These are phyloP conservation scores for Boletus sensibilis DNA, from an alignment of 768 basidiomycete genomes.

Conservation along the genomic window DNA sequence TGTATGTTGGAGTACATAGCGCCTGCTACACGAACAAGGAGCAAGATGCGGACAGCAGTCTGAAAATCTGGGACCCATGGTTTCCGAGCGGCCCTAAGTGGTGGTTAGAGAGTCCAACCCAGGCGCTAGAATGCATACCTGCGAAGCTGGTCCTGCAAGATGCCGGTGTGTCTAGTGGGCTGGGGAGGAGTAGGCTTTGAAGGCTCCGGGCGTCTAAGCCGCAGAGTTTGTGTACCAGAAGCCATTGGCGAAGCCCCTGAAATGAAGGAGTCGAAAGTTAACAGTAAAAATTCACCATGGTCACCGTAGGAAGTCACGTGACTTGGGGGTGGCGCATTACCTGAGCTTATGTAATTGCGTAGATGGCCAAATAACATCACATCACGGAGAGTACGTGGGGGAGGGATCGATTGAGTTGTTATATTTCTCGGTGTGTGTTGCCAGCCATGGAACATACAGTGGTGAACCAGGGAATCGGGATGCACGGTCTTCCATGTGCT, in stretches of 20 bases:
- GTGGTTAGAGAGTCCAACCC: conserved; percentile 9
- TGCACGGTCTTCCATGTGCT: not conserved
- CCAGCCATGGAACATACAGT: not conserved
- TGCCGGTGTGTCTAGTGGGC: conserved; percentile 55
- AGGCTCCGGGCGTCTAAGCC: conserved; percentile 46
- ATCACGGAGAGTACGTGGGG: conserved; percentile 2
- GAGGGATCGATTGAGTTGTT: not conserved
- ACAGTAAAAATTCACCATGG: not conserved
- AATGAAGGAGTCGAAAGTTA: not conserved
- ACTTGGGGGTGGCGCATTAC: no score
- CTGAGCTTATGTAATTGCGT: no score
- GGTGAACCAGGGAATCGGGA: not conserved
- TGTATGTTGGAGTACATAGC: conserved; percentile 96
- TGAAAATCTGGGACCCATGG: conserved; percentile 88
- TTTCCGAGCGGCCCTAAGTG: conserved; percentile 57
- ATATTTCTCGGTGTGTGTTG: not conserved
- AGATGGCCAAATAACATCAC: no score
- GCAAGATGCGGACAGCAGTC: conserved; percentile 76
- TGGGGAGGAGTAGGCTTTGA: conserved; percentile 26
- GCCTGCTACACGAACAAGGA: conserved; percentile 74
- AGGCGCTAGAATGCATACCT: conserved; percentile 42
- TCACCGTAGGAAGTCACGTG: conserved; percentile 14
- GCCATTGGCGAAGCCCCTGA: conserved; percentile 33
- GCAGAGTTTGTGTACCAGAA: conserved; percentile 48
- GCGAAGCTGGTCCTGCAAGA: conserved; percentile 79